Base-by-base conservation (phyloP, 257 asterid genomes). In the Perilla frutescens region DNA sequence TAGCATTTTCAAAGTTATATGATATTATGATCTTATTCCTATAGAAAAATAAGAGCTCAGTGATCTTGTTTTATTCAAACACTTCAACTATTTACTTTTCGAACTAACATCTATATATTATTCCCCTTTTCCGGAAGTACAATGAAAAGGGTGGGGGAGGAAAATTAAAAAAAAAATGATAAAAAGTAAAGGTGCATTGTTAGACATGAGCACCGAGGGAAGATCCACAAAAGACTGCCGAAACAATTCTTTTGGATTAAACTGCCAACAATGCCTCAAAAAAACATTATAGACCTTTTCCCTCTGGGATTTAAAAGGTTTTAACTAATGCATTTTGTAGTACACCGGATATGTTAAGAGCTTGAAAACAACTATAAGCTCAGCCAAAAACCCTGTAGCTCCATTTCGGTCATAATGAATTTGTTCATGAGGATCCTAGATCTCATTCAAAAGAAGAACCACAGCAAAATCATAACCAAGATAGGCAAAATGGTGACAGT, bases 371-470 rank as follows among this genome's bases (percentile, higher is more conserved):
- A 59, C 31, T 12, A 34, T 6, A 13, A 12, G 43, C 47, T 1
- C 31, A 60, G 63, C 3, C 61, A 1, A 6, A 1, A 15, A 41
- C 13, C 14, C 14, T 10, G 1, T 4, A 14, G 14, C 53, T 53
- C 55, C 56, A 70, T 62, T 48, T 45, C 49, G 55, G 61, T 44
- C 1, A 34, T 7, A 58, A 47, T 13, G 29, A 7, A 43, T 3
- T 49, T 13, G 13, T 29, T 14, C 63, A 54, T 32, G 29, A 58
- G 73, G 32, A 59, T 44, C 26, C 70, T 40, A 62, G n/a, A 41
- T 68, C 10, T 39, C 65, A 74, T 55, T 53, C 67, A 31, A 54
- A 48, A 3, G 10, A 53, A 73, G 77, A 72, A 76, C 14, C 40
- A 31, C 36, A 73, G 53, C 8, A 8, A 29, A 7, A 58, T 47